Percentiles rank a stretch among this genome's conserved stretches.
These are phyloP conservation scores for Pseudogymnoascus sp. DNA, from an alignment of 2,329 filamentous ascomycete genomes.

Conservation along the genomic window DNA sequence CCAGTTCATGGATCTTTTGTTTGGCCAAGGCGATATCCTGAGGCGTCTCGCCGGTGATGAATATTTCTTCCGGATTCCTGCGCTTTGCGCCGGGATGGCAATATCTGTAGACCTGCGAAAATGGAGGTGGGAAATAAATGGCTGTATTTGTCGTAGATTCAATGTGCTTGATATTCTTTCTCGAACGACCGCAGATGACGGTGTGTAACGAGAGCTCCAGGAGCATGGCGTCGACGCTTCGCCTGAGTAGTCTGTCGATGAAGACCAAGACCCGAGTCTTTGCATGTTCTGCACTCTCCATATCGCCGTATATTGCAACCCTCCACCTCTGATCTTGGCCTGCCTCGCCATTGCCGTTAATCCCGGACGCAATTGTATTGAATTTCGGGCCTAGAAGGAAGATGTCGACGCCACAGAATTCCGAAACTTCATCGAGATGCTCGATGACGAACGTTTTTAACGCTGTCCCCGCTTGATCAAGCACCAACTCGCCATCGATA, in stretches of 20 bases:
- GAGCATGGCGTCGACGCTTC: slow-evolving; percentile 69
- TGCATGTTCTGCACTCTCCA: slow-evolving; percentile 90
- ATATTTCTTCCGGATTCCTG: slow-evolving; percentile 81
- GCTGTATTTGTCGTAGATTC: slow-evolving; percentile 92
- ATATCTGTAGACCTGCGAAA: slow-evolving; percentile 86
- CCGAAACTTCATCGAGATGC: slow-evolving; percentile 79
- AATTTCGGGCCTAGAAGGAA: slow-evolving; percentile 90
- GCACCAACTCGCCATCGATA: slow-evolving; percentile 83
- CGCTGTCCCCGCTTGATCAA: slow-evolving; percentile 59
- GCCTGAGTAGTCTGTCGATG: slow-evolving; percentile 82
- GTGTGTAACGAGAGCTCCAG: slow-evolving; percentile 85
- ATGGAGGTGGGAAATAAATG: slow-evolving; percentile 95
- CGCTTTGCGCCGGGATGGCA: slow-evolving; percentile 73
- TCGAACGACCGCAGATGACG: slow-evolving; percentile 82
- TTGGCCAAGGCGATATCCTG: slow-evolving; percentile 85
- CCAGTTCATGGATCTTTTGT: slow-evolving; percentile 80
- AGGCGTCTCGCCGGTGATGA: slow-evolving; percentile 83
- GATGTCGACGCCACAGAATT: slow-evolving; percentile 89
- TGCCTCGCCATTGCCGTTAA: slow-evolving; percentile 69
- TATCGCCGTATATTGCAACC: slow-evolving; percentile 89
- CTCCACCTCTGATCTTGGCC: slow-evolving; percentile 82
- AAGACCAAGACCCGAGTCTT: slow-evolving; percentile 95
- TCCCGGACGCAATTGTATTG: slow-evolving; percentile 65
- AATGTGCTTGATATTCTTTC: slow-evolving; percentile 97
- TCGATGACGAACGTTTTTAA: slow-evolving; percentile 71